Conservation (phyloP, 495 filamentous ascomycete species). For the Xylaria bambusicola region DNA sequence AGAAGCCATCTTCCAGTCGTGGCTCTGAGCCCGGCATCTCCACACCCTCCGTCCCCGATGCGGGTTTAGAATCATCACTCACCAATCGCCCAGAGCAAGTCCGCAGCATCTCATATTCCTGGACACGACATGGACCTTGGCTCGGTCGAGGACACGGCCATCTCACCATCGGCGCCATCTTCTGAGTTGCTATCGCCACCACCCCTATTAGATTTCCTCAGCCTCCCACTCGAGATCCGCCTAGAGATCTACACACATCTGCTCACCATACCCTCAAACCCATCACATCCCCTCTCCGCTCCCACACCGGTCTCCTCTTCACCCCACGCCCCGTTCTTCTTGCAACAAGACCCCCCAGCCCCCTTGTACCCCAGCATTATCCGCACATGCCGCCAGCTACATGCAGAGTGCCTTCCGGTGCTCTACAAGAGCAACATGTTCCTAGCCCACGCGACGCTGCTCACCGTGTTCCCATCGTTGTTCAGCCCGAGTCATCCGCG, state of each 20-base stretch:
- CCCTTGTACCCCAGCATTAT: constrained; percentile 45
- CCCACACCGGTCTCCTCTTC: background rate
- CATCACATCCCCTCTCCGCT: background rate
- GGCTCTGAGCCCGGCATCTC: background rate
- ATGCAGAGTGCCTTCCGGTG: constrained; percentile 46
- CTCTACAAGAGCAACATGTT: constrained; percentile 56
- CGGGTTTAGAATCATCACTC: background rate
- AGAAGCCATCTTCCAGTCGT: constrained; percentile 1
- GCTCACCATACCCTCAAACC: constrained; percentile 28
- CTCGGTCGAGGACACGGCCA: no score
- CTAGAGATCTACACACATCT: constrained; percentile 51
- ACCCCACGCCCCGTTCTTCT: background rate
- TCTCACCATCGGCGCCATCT: background rate
- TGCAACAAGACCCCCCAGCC: constrained; percentile 12
- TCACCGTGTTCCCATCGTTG: constrained; percentile 43
- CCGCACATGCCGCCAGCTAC: constrained; percentile 36
- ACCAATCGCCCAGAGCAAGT: background rate
- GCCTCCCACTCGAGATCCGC: constrained; percentile 53
- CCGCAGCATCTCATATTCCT: no score
- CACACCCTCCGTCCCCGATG: background rate
- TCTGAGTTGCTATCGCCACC: background rate
- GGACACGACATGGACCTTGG: no score
- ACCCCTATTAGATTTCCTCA: constrained; percentile 35
- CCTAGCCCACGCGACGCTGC: constrained; percentile 50
- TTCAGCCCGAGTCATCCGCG: constrained; percentile 33